A percentile compares a stretch with the other conserved stretches of the same genome.
Conservation (phyloP, 164 flowering plant genomes). For the Echeveria elegans region DNA sequence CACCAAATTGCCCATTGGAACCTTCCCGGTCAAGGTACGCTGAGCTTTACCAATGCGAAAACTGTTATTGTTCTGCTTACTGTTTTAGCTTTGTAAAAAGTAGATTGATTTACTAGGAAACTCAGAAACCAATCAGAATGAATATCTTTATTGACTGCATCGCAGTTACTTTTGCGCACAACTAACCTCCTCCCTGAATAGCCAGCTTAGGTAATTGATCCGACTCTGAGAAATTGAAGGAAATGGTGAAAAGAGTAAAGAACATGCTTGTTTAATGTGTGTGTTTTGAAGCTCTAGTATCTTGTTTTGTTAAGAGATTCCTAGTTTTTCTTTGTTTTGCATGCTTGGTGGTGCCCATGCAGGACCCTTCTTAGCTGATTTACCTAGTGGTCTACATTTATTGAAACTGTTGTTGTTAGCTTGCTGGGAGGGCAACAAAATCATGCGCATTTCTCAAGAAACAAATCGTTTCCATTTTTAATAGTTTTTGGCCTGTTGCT, state of each 20-base stretch:
- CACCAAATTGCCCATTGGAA: slow-evolving; percentile 81
- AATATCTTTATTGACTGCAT: not conserved
- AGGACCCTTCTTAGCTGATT: not conserved
- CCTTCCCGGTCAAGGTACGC: slow-evolving; percentile 92
- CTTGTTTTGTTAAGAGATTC: too few relatives aligned
- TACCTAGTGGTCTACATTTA: not conserved
- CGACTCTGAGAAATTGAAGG: not conserved
- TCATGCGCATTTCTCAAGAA: not conserved
- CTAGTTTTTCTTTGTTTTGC: not conserved
- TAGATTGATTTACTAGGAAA: not conserved
- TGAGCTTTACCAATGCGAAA: too few relatives aligned
- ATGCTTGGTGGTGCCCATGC: not conserved
- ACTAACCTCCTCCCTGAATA: too few relatives aligned
- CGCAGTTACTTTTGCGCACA: too few relatives aligned
- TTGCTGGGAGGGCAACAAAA: not conserved
- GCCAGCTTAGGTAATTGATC: not conserved
- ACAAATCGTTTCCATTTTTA: too few relatives aligned
- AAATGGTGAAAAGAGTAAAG: not conserved
- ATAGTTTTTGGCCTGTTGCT: too few relatives aligned
- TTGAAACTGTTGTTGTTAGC: not conserved
- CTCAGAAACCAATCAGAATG: not conserved
- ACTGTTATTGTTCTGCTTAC: not conserved
- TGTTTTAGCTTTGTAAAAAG: not conserved
- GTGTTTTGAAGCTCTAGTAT: not conserved
- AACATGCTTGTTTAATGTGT: not conserved